A percentile compares a stretch with the other conserved stretches of the same genome.
Conservation (phyloP, 305 asterid genomes). For the Ruellia speciosa region DNA sequence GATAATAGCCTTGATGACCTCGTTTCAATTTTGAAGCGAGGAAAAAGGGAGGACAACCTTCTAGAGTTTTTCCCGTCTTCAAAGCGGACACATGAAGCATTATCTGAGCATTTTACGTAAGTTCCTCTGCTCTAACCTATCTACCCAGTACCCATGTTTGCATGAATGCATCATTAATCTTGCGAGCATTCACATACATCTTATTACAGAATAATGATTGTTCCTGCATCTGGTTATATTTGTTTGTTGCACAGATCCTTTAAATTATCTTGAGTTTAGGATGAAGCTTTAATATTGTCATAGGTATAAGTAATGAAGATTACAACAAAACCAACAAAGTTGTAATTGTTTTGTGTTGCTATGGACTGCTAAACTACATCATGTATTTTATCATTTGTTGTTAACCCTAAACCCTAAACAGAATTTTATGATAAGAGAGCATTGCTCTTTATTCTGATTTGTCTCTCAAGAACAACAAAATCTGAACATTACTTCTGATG, state of each 20-base stretch:
- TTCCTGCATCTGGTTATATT: neutral
- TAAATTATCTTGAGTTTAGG: no score
- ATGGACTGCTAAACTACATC: no score
- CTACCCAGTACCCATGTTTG: neutral
- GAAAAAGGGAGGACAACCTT: slow-evolving; percentile 90
- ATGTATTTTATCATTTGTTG: no score
- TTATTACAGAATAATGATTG: neutral
- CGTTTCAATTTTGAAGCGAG: slow-evolving; percentile 84
- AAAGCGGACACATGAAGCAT: slow-evolving; percentile 81
- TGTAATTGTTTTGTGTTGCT: no score
- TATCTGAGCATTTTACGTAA: slow-evolving; percentile 94
- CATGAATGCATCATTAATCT: neutral
- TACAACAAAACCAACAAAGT: no score
- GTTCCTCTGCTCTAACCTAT: slow-evolving; percentile 13
- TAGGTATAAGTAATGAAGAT: no score
- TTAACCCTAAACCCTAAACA: no score
- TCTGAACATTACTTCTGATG: neutral
- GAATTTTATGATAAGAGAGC: no score
- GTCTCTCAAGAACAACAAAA: neutral
- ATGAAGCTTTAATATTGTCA: no score
- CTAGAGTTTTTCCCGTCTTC: slow-evolving; percentile 81
- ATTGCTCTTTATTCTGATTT: no score
- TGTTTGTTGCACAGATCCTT: neutral
- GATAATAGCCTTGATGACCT: slow-evolving; percentile 96
- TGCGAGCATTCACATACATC: neutral